Evolutionary conservation across 106 monocot genomes (phyloP).

Genomic region (Allium sativum): DNA sequence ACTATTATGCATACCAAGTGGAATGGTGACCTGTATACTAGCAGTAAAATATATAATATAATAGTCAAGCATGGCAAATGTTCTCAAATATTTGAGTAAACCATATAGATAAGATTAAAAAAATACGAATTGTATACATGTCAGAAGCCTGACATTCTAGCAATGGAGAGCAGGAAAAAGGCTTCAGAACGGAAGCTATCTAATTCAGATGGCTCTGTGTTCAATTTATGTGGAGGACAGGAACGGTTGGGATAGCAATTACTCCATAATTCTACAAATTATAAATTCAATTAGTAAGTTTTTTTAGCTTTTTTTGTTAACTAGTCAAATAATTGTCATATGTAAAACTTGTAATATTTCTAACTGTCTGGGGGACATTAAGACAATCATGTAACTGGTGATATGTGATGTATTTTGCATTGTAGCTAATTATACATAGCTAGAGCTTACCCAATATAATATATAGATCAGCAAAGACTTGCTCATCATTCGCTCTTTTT

Average conservation of each 20-base stretch:
- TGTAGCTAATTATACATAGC: too few relatives aligned
- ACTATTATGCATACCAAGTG: conserved; percentile 54
- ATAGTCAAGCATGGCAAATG: too few relatives aligned
- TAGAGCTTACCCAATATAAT: too few relatives aligned
- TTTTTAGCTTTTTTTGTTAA: too few relatives aligned
- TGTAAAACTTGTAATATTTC: too few relatives aligned
- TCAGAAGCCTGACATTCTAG: conserved; percentile 88
- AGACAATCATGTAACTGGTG: too few relatives aligned
- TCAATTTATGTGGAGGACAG: conserved; percentile 66
- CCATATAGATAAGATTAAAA: neutral
- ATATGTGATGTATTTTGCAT: too few relatives aligned
- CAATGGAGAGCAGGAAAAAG: conserved; percentile 75
- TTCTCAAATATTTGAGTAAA: too few relatives aligned
- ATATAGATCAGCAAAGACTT: too few relatives aligned
- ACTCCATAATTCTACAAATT: conserved; percentile 49
- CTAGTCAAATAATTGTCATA: too few relatives aligned
- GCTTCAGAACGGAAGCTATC: conserved; percentile 69
- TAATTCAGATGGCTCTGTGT: conserved; percentile 22
- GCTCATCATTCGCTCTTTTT: too few relatives aligned
- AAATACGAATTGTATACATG: conserved; percentile 38
- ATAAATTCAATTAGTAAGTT: neutral
- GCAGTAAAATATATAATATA: neutral
- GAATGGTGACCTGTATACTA: conserved; percentile 52
- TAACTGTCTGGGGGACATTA: too few relatives aligned
- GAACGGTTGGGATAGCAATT: conserved; percentile 88